These are phyloP conservation scores for Populus tomentosa DNA, from an alignment of 441 rosid genomes.

Conservation along the genomic window DNA sequence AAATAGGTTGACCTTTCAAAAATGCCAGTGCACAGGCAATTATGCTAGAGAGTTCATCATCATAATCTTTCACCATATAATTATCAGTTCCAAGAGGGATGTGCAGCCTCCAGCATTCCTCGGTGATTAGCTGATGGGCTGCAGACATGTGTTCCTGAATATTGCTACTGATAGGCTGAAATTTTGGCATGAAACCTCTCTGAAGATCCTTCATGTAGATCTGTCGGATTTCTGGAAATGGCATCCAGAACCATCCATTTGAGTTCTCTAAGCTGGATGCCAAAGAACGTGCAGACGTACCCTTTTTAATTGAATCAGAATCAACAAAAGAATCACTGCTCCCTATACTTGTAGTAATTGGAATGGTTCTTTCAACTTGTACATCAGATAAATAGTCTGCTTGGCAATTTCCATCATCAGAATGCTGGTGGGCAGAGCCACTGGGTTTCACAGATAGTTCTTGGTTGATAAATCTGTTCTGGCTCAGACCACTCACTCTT, in stretches of 20 bases:
- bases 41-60: constrained; percentile 86
- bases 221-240: constrained; percentile 61
- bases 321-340: constrained; percentile 20
- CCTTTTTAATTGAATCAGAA: constrained; percentile 21
- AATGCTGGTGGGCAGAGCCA: constrained; percentile 4
- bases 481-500: constrained; percentile 13
- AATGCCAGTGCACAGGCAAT: constrained; percentile 85
- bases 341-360: constrained; percentile 25
- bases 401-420: constrained; percentile 19
- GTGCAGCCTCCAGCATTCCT: constrained; percentile 79
- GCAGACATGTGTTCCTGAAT: constrained; percentile 39
- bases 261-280: constrained; percentile 40
- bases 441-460: constrained; percentile 17
- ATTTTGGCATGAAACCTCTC: constrained; percentile 55
- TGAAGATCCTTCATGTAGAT: constrained; percentile 51
- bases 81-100: constrained; percentile 55
- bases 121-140: constrained; percentile 50
- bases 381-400: constrained; percentile 31
- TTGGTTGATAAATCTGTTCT: constrained; percentile 17
- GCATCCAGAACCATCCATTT: constrained; percentile 81
- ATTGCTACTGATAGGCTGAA: constrained; percentile 38
- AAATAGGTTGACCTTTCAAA: constrained; percentile 36
- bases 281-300: constrained; percentile 28
- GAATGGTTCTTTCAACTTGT: constrained; percentile 38
- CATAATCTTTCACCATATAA: constrained; percentile 72